Evolutionary conservation across 2,329 filamentous ascomycete species (phyloP).

Genomic region (Penicillium sp.): DNA sequence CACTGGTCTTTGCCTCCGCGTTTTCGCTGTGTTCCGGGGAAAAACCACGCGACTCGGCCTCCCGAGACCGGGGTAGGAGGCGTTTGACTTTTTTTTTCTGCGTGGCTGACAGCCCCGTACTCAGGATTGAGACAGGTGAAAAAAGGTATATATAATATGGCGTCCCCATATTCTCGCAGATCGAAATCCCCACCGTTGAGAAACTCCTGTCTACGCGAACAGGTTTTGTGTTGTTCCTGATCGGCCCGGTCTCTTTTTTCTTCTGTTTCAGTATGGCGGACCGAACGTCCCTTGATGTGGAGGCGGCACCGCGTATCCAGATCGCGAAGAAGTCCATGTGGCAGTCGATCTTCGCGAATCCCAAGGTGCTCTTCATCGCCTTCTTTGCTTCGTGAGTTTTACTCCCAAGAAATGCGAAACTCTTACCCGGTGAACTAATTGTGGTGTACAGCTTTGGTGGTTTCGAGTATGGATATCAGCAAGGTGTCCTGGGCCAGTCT

Average conservation of each 20-base stretch:
- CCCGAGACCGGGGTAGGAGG: constrained; percentile 20
- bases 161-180: constrained; percentile 9
- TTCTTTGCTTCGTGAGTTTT: constrained; percentile 50
- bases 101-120: constrained; percentile 8
- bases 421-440: constrained; percentile 5
- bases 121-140: not conserved
- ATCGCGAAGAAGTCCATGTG: constrained; percentile 32
- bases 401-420: too few species aligned
- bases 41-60: constrained; percentile 20
- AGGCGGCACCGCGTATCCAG: constrained; percentile 22
- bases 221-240: constrained; percentile 1
- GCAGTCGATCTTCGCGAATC: constrained; percentile 38
- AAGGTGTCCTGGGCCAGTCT: constrained; percentile 48
- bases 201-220: constrained; percentile 1
- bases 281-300: constrained; percentile 22
- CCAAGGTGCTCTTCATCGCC: constrained; percentile 57
- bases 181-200: constrained; percentile 1
- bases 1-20: constrained; percentile 20
- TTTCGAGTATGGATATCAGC: constrained; percentile 56
- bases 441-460: constrained; percentile 44
- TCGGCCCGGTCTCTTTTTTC: constrained; percentile 1
- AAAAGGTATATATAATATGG: constrained; percentile 21
- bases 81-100: constrained; percentile 14
- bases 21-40: constrained; percentile 19
- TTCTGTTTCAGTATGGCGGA: constrained; percentile 21